A percentile compares a stretch with the other conserved stretches of the same genome.
Conservation (phyloP, 2,329 filamentous ascomycete genomes). For the Plenodomus biglobosus region DNA sequence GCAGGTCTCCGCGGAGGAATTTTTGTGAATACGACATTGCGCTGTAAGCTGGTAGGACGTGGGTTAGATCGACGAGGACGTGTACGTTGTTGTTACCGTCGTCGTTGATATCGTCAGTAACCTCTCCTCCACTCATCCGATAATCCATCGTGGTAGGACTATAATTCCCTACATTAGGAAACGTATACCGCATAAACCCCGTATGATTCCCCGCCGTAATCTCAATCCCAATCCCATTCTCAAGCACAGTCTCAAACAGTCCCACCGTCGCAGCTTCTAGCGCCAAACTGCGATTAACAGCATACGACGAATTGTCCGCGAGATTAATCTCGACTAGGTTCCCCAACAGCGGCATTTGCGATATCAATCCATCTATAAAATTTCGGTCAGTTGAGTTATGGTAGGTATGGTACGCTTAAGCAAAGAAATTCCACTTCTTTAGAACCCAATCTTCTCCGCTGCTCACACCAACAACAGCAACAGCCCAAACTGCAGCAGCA, state of each 20-base stretch:
- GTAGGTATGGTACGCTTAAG: too few species aligned
- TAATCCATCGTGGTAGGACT: not conserved
- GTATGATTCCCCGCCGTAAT: slow-evolving; percentile 23
- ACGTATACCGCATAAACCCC: slow-evolving; percentile 28
- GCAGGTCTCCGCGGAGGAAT: slow-evolving; percentile 3
- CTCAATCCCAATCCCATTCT: slow-evolving; percentile 29
- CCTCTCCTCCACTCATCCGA: too few species aligned
- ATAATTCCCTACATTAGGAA: slow-evolving; percentile 17
- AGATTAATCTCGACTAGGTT: slow-evolving; percentile 41
- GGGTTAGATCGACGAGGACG: slow-evolving; percentile 48
- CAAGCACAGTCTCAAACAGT: slow-evolving; percentile 25
- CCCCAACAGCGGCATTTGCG: slow-evolving; percentile 36
- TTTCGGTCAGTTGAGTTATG: too few species aligned
- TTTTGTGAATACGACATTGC: slow-evolving; percentile 5
- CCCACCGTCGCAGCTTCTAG: slow-evolving; percentile 27
- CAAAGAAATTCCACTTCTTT: too few species aligned
- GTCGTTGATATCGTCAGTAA: too few species aligned
- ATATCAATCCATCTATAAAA: slow-evolving; percentile 25
- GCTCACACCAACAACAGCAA: too few species aligned
- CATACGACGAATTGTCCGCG: slow-evolving; percentile 37
- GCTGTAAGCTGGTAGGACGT: slow-evolving; percentile 44
- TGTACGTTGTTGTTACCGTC: slow-evolving; percentile 26
- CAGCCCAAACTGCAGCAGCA: too few species aligned
- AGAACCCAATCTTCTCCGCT: too few species aligned
- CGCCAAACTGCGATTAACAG: slow-evolving; percentile 22